Evolutionary conservation across 2,329 filamentous ascomycete genomes (phyloP).

Genomic region (Trichoderma harzianum): DNA sequence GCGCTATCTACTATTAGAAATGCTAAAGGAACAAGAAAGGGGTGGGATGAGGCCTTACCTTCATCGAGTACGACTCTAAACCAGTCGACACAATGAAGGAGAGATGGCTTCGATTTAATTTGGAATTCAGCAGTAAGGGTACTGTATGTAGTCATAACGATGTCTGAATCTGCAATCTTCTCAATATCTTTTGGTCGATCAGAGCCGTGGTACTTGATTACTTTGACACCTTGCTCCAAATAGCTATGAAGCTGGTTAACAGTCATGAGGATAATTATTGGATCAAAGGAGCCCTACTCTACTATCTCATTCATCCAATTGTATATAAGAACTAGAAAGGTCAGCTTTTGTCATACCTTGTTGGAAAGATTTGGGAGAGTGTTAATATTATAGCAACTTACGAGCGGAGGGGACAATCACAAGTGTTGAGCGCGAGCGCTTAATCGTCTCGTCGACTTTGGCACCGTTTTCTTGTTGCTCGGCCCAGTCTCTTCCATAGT

Average conservation of each 20-base stretch:
- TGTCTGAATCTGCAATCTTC: slow-evolving; percentile 33
- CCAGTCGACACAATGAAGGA: slow-evolving; percentile 38
- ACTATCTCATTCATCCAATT: slow-evolving; percentile 40
- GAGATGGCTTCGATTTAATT: background rate
- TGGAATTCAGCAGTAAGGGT: slow-evolving; percentile 39
- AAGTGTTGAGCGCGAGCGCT: slow-evolving; percentile 38
- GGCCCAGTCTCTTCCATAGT: slow-evolving; percentile 36
- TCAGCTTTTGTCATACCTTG: slow-evolving; percentile 13
- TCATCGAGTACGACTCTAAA: slow-evolving; percentile 44
- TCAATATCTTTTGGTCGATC: slow-evolving; percentile 26
- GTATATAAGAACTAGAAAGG: slow-evolving; percentile 36
- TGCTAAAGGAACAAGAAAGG: background rate
- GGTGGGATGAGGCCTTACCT: slow-evolving; percentile 31
- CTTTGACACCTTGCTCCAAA: slow-evolving; percentile 28
- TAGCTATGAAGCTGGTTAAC: slow-evolving; percentile 28
- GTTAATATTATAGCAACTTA: slow-evolving; percentile 26
- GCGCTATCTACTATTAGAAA: slow-evolving; percentile 34
- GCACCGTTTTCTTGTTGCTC: slow-evolving; percentile 21
- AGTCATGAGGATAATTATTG: background rate
- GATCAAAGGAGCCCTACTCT: slow-evolving; percentile 26
- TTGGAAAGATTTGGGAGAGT: background rate
- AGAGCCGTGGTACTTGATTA: slow-evolving; percentile 38
- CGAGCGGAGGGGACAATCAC: slow-evolving; percentile 43
- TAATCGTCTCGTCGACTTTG: slow-evolving; percentile 20
- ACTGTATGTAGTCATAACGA: slow-evolving; percentile 48